Base-by-base conservation (phyloP, 352 stramenopile species). In the Phytophthora fragariae region DNA sequence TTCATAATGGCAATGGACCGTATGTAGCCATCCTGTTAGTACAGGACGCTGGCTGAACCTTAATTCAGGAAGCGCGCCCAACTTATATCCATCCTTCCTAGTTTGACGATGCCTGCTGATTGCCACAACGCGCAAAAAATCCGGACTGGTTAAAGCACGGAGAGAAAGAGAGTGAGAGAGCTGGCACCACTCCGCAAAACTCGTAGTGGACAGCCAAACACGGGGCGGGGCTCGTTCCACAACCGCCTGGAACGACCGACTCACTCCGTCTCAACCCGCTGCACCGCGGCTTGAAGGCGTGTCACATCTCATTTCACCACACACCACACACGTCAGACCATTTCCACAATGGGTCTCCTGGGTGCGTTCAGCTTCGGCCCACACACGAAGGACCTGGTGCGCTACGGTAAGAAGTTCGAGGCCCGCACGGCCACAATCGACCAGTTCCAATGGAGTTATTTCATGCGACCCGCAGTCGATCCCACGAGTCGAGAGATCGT, bases 371-470 rank as follows among this genome's bases (percentile, higher is more conserved):
- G 69, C 8, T 56, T 88, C 14, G 46, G 75, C 1, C 44, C 77
- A 0, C 60, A 77, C 59, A 69, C 62, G 14, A 65, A 82, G 10
- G 76, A 85, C 21, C 71, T 89, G 31, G 7, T 83, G 63, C 77
- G 81, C 37, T 91, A 79, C 68, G 83, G 79, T 63, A 77, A 77
- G 57, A 76, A 83, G 15, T 90, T 89, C 46, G 35, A 70, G 37
- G 50, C 62, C 5, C 79, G 81, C 46, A 77, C 68, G 10, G 72
- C 74, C 5, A 27, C 52, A 11, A 66, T 86, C 5, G 81, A 88
- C 67, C 79, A 86, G 53, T 89, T 93, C 55, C 73, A 81, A 54
- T 93, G 86, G 86, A 90, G 78, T 58, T 93, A 88, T 71, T 80
- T 93, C 55, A 81, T 81, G 57, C 79, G 75, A 46, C 65, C 64